Conservation (phyloP, 2,329 filamentous ascomycete genomes). For the Verticillium klebahnii region DNA sequence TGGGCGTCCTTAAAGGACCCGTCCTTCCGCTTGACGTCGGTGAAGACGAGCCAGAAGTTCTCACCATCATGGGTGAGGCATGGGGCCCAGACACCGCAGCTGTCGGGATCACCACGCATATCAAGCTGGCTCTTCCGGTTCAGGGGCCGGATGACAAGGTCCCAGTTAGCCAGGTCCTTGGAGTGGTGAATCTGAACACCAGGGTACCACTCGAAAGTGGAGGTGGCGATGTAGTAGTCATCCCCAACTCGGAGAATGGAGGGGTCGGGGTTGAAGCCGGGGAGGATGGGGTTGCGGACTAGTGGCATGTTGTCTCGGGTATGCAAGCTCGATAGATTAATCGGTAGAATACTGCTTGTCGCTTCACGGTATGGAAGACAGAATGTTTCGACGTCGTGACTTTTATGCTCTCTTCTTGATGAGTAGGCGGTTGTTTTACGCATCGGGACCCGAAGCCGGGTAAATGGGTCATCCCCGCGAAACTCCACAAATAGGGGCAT, state of each 20-base stretch:
- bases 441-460: not conserved
- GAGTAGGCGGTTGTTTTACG: not conserved
- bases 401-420: not conserved
- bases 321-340: not conserved
- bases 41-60: slow-evolving; percentile 60
- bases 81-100: slow-evolving; percentile 60
- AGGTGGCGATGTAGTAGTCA: slow-evolving; percentile 53
- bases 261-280: slow-evolving; percentile 53
- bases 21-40: slow-evolving; percentile 63
- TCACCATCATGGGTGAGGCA: slow-evolving; percentile 58
- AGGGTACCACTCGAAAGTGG: slow-evolving; percentile 52
- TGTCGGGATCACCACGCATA: slow-evolving; percentile 55
- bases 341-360: not conserved
- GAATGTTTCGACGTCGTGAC: not conserved
- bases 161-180: slow-evolving; percentile 48
- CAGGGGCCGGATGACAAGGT: slow-evolving; percentile 40
- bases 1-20: slow-evolving; percentile 60
- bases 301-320: slow-evolving; percentile 35
- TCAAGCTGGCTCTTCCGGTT: slow-evolving; percentile 46
- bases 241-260: slow-evolving; percentile 46
- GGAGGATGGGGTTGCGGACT: slow-evolving; percentile 50
- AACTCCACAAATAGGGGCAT: not conserved
- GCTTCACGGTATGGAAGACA: not conserved
- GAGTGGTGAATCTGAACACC: slow-evolving; percentile 53
- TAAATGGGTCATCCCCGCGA: not conserved